phyloP scores from a whole-genome alignment of 371 early-diverging fungal species.

The Syncephalastrum contaminatum region DNA sequence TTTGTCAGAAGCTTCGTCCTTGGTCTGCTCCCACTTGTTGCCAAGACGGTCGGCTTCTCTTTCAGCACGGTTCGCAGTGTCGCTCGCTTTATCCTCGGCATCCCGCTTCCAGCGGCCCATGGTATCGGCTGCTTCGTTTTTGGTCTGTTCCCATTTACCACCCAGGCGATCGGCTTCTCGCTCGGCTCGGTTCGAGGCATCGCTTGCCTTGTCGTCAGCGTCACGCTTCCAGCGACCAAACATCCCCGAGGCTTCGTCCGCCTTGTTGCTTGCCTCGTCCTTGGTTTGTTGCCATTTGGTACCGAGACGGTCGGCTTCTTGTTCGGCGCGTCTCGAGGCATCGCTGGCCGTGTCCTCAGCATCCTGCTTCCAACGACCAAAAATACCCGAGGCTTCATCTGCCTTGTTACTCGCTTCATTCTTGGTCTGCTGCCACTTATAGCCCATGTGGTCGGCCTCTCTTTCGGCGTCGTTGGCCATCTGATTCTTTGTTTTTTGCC shows the following conservation, averaged over 20 bases:
- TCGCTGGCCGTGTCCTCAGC: conserved; percentile 6
- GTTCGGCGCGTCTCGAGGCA: conserved; percentile 3
- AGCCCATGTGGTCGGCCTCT: not conserved
- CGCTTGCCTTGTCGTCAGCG: conserved; percentile 6
- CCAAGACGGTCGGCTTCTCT: not conserved
- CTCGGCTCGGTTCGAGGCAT: conserved; percentile 7
- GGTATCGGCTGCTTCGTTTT: conserved; percentile 3
- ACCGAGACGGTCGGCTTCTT: conserved; percentile 6
- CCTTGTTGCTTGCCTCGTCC: not conserved
- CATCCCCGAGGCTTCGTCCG: no score
- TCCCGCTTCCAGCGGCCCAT: conserved; percentile 2
- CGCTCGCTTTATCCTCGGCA: conserved; percentile 7
- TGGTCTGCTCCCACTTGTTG: conserved; percentile 16
- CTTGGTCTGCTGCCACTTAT: conserved; percentile 7
- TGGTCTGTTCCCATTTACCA: conserved; percentile 8
- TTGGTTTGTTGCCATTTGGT: conserved; percentile 1
- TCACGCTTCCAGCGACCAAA: not conserved
- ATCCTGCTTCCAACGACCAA: conserved; percentile 12
- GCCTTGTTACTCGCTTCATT: conserved; percentile 4
- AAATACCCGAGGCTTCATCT: conserved; percentile 4
- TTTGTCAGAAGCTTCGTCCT: conserved; percentile 7
- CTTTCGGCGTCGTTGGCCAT: not conserved
- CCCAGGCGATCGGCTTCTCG: conserved; percentile 6
- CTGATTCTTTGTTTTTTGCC: no score
- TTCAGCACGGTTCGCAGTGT: not conserved